phyloP scores from a whole-genome alignment of 1,284 basidiomycete species.

The Ganoderma boninense region DNA sequence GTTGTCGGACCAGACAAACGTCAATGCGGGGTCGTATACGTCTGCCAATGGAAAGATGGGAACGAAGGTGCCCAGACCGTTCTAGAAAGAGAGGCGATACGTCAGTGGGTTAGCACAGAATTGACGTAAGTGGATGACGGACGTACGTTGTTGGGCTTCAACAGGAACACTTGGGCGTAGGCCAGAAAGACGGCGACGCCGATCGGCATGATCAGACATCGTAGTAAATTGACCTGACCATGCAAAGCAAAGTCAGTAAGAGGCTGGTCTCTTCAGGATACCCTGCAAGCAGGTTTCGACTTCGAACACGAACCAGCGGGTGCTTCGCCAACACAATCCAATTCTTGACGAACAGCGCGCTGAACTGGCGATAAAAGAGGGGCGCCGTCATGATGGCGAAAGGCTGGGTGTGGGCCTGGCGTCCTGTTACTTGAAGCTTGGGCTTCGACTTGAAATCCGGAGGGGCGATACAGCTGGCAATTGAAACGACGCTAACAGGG shows the following conservation, averaged over 20 bases:
- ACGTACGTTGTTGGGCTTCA: constrained; percentile 63
- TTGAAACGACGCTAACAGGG: not conserved
- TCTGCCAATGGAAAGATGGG: constrained; percentile 58
- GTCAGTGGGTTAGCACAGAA: not conserved
- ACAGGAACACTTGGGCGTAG: constrained; percentile 65
- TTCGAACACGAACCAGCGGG: constrained; percentile 61
- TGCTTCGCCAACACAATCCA: constrained; percentile 75
- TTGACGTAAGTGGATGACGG: constrained; percentile 17
- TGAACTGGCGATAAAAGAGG: constrained; percentile 68
- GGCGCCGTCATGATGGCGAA: constrained; percentile 27
- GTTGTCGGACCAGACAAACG: constrained; percentile 70
- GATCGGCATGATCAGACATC: constrained; percentile 76
- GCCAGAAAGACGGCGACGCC: constrained; percentile 76
- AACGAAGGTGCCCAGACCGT: constrained; percentile 65
- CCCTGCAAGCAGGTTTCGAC: not conserved
- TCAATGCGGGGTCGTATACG: constrained; percentile 58
- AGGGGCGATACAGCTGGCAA: not conserved
- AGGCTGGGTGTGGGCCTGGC: not conserved
- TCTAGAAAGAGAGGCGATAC: constrained; percentile 47
- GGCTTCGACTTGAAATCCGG: not conserved
- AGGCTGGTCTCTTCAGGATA: not conserved
- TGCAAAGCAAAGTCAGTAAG: not conserved
- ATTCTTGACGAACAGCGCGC: constrained; percentile 75
- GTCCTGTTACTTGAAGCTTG: not conserved
- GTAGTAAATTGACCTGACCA: constrained; percentile 70